Percentiles rank a stretch among this genome's conserved stretches.
phyloP scores from a whole-genome alignment of 371 early-diverging fungal species.

The Zychaea mexicana region DNA sequence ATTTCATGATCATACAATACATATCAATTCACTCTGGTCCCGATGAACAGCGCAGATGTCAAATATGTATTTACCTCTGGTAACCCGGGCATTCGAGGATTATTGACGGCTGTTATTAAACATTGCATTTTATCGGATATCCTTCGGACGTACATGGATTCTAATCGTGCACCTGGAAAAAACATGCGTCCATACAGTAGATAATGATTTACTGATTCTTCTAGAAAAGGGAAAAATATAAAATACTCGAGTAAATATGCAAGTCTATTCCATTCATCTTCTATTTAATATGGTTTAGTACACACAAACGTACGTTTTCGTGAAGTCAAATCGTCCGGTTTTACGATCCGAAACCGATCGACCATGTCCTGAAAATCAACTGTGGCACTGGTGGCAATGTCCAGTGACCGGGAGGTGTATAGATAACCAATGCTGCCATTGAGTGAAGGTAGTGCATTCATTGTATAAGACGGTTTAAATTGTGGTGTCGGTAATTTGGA shows the following conservation, averaged over 20 bases:
- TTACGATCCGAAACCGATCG: slow-evolving; percentile 57
- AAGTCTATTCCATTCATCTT: not conserved
- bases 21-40: too few species aligned
- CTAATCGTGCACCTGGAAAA: slow-evolving; percentile 77
- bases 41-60: too few species aligned
- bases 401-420: slow-evolving; percentile 73
- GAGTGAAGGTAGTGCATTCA: slow-evolving; percentile 67
- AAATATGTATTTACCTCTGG: slow-evolving; percentile 73
- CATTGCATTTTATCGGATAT: slow-evolving; percentile 64
- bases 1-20: slow-evolving; percentile 1
- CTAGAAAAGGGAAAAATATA: not conserved
- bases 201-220: slow-evolving; percentile 44
- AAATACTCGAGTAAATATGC: not conserved
- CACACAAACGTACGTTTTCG: not conserved
- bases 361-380: slow-evolving; percentile 62
- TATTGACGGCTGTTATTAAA: slow-evolving; percentile 73
- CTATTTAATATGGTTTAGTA: not conserved
- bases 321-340: slow-evolving; percentile 16
- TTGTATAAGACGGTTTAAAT: slow-evolving; percentile 77
- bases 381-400: slow-evolving; percentile 62
- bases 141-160: slow-evolving; percentile 71
- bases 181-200: slow-evolving; percentile 75
- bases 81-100: slow-evolving; percentile 42
- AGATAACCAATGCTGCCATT: slow-evolving; percentile 84
- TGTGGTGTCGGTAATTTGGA: slow-evolving; percentile 76